These are phyloP conservation scores for Sugiyamaella paludigena DNA, from an alignment of 1,139 yeast species.

Conservation along the genomic window DNA sequence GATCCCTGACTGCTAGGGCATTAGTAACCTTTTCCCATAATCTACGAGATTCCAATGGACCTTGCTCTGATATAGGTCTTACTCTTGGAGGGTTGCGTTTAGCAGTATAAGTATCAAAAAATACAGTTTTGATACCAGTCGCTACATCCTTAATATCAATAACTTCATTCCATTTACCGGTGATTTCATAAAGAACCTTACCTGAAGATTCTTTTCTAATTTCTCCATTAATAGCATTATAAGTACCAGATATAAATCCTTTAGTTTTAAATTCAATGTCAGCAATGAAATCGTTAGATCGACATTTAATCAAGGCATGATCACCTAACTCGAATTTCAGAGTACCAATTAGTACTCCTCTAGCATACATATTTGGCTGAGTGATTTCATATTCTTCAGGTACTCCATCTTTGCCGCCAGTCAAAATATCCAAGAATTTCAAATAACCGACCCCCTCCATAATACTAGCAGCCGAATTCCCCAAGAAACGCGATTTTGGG, in stretches of 20 bases:
- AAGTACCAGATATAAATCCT: conserved; percentile 89
- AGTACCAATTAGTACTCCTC: conserved; percentile 89
- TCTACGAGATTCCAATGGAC: conserved; percentile 72
- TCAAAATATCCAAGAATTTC: conserved; percentile 58
- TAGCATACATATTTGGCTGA: conserved; percentile 94
- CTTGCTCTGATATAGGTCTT: conserved; percentile 76
- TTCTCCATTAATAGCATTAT: conserved; percentile 81
- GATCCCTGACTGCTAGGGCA: conserved; percentile 75
- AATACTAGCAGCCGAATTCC: conserved; percentile 94
- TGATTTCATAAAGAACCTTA: conserved; percentile 59
- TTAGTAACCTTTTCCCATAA: conserved; percentile 80
- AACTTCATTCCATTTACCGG: conserved; percentile 93
- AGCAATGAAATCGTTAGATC: conserved; percentile 57
- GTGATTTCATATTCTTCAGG: conserved; percentile 72
- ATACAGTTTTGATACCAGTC: conserved; percentile 49
- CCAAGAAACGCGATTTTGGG: conserved; percentile 85
- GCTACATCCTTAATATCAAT: conserved; percentile 63
- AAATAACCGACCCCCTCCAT: conserved; percentile 89
- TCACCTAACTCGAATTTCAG: conserved; percentile 90
- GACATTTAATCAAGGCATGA: conserved; percentile 72
- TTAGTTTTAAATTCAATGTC: conserved; percentile 93
- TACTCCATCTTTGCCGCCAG: conserved; percentile 38
- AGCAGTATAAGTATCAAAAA: conserved; percentile 64
- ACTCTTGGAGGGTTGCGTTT: conserved; percentile 60
- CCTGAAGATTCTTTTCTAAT: conserved; percentile 54